A percentile compares a stretch with the other conserved stretches of the same genome.
phyloP scores from a whole-genome alignment of 345 rosid genomes.

The Anastatica hierochuntica region DNA sequence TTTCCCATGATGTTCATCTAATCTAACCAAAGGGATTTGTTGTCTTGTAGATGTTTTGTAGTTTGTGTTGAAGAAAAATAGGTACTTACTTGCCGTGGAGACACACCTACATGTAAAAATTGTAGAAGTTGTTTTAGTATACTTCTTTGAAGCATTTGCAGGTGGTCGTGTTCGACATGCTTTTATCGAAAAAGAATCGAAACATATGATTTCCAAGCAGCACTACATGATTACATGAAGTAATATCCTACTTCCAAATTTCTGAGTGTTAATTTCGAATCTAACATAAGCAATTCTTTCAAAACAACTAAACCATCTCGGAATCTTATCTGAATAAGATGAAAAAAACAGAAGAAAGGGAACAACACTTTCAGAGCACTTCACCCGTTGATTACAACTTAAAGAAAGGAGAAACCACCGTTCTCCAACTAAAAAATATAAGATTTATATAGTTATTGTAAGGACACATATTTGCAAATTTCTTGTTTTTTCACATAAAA shows the following conservation, averaged over 20 bases:
- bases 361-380: slow-evolving; percentile 75
- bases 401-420: slow-evolving; percentile 88
- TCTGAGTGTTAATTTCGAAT: no score
- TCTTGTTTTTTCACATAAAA: neutral
- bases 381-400: slow-evolving; percentile 76
- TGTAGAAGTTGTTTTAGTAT: slow-evolving; percentile 7
- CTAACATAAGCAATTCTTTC: no score
- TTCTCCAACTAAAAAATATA: slow-evolving; percentile 71
- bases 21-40: neutral
- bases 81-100: slow-evolving; percentile 33
- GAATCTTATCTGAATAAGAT: slow-evolving; percentile 54
- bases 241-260: slow-evolving; percentile 23
- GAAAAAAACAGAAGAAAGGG: slow-evolving; percentile 98
- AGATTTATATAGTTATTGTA: slow-evolving; percentile 13
- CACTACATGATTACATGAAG: slow-evolving; percentile 95
- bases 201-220: slow-evolving; percentile 98
- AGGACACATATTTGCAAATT: neutral
- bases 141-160: slow-evolving; percentile 31
- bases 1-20: neutral
- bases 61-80: slow-evolving; percentile 94
- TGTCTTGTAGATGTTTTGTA: slow-evolving; percentile 89
- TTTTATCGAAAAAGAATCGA: slow-evolving; percentile 96
- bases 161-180: slow-evolving; percentile 95
- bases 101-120: neutral
- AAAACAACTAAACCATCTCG: neutral